These are phyloP conservation scores for Alternaria dauci DNA, from an alignment of 2,329 filamentous ascomycete species.

Conservation along the genomic window DNA sequence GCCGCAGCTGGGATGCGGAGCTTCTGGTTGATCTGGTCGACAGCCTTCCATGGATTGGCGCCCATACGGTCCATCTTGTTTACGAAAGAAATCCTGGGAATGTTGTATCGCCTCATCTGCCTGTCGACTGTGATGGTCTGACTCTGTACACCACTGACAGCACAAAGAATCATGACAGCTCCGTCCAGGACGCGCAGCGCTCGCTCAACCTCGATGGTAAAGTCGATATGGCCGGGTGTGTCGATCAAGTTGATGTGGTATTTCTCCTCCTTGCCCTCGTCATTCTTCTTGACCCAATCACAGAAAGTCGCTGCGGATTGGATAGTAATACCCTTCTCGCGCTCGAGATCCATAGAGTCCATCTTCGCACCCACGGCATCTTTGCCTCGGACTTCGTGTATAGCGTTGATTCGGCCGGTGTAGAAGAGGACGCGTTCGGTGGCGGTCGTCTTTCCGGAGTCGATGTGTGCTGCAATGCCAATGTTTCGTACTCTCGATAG, in stretches of 20 bases:
- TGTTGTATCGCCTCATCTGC: slow-evolving; percentile 98
- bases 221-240: slow-evolving; percentile 98
- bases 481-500: slow-evolving; percentile 91
- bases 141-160: slow-evolving; percentile 94
- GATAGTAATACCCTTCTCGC: slow-evolving; percentile 98
- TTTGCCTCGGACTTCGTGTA: slow-evolving; percentile 95
- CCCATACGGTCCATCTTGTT: slow-evolving; percentile 99
- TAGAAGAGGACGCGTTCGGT: slow-evolving; percentile 98
- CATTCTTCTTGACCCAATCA: slow-evolving; percentile 85
- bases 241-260: slow-evolving; percentile 99
- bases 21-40: slow-evolving; percentile 97
- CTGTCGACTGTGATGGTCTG: slow-evolving; percentile 98
- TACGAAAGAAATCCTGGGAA: slow-evolving; percentile 93
- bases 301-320: slow-evolving; percentile 98
- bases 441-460: slow-evolving; percentile 96
- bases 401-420: slow-evolving; percentile 93
- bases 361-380: slow-evolving; percentile 98
- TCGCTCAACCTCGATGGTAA: slow-evolving; percentile 97
- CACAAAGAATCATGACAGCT: slow-evolving; percentile 97
- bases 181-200: slow-evolving; percentile 94
- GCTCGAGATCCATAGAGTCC: slow-evolving; percentile 99
- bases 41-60: slow-evolving; percentile 95
- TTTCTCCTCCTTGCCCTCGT: slow-evolving; percentile 79
- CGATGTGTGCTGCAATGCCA: slow-evolving; percentile 98
- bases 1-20: slow-evolving; percentile 92